Evolutionary conservation across 768 basidiomycete species (phyloP).

Genomic region (Serendipita vermifera): DNA sequence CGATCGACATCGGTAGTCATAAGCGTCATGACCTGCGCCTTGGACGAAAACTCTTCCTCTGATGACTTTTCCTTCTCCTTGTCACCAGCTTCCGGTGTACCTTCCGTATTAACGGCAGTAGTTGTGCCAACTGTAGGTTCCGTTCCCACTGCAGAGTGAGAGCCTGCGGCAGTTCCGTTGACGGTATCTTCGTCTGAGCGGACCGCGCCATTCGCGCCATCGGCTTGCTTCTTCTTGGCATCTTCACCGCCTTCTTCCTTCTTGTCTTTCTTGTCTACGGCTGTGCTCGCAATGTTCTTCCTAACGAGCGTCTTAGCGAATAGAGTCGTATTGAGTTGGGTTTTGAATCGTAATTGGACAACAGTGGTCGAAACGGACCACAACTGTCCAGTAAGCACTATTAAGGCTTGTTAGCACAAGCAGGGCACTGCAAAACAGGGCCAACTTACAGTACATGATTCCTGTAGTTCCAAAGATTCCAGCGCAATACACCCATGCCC

Average conservation of each 20-base stretch:
- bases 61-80: slow-evolving; percentile 25
- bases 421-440: background rate
- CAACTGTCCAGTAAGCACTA: slow-evolving; percentile 51
- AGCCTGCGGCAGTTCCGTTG: background rate
- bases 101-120: slow-evolving; percentile 15
- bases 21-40: slow-evolving; percentile 81
- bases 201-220: background rate
- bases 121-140: slow-evolving; percentile 14
- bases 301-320: slow-evolving; percentile 78
- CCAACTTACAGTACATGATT: slow-evolving; percentile 29
- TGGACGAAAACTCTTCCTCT: slow-evolving; percentile 39
- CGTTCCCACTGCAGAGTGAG: slow-evolving; percentile 10
- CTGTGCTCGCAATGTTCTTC: slow-evolving; percentile 56
- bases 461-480: slow-evolving; percentile 38
- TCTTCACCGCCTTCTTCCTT: background rate
- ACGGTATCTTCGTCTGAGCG: slow-evolving; percentile 15
- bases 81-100: slow-evolving; percentile 16
- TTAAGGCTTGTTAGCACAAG: slow-evolving; percentile 11
- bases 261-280: slow-evolving; percentile 11
- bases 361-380: slow-evolving; percentile 58
- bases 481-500: slow-evolving; percentile 29
- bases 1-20: slow-evolving; percentile 94
- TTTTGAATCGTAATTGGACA: slow-evolving; percentile 54
- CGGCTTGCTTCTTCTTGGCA: background rate
- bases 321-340: slow-evolving; percentile 72